Evolutionary conservation across 2,329 filamentous ascomycete species (phyloP).

Genomic region (Fusarium virguliforme): DNA sequence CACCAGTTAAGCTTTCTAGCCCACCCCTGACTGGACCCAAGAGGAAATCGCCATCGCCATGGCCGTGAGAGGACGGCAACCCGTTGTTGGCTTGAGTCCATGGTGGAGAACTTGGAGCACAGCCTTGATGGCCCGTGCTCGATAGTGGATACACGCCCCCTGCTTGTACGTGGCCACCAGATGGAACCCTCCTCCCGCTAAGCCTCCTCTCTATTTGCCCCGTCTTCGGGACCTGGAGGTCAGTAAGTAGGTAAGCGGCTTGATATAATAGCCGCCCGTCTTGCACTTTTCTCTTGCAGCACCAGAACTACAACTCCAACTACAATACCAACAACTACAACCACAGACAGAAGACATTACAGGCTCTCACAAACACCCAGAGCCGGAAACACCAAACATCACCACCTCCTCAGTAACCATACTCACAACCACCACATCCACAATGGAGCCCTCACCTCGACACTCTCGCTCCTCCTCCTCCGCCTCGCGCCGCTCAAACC

Average conservation of each 20-base stretch:
- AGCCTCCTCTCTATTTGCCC: constrained; percentile 11
- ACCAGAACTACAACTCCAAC: constrained; percentile 14
- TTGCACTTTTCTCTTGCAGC: constrained; percentile 19
- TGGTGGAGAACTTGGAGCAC: constrained; percentile 25
- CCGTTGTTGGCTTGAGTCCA: background rate
- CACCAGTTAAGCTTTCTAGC: constrained; percentile 34
- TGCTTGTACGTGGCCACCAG: constrained; percentile 4
- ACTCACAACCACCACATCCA: constrained; percentile 40
- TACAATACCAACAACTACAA: constrained; percentile 7
- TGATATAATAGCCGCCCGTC: constrained; percentile 40
- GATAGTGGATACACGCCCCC: background rate
- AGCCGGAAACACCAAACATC: constrained; percentile 9
- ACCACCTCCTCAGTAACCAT: constrained; percentile 26
- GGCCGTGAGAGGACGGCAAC: constrained; percentile 20
- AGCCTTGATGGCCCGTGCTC: constrained; percentile 27
- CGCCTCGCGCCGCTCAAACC: constrained; percentile 64
- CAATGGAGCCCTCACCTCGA: constrained; percentile 58
- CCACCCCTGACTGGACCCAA: too few relatives aligned
- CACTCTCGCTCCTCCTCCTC: constrained; percentile 64
- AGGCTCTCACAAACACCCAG: background rate
- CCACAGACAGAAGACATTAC: background rate
- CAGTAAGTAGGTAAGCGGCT: constrained; percentile 1
- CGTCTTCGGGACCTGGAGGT: constrained; percentile 1
- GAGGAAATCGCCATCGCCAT: constrained; percentile 45
- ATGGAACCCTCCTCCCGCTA: constrained; percentile 7